Evolutionary conservation across 495 filamentous ascomycete genomes (phyloP).

Genomic region (Penicillium taxi): DNA sequence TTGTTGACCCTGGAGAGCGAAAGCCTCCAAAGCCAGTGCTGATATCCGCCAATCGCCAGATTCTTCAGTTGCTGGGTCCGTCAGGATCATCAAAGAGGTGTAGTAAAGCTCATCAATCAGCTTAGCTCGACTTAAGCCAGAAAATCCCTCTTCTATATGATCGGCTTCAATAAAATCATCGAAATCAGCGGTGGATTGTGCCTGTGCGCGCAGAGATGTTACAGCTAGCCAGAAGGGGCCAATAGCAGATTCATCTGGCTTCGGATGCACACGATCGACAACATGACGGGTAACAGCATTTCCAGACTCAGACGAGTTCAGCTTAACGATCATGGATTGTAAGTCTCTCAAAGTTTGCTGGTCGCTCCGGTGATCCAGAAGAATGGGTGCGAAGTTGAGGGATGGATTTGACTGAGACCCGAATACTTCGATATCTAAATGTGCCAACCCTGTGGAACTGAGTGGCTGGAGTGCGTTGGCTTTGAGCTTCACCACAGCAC

Average conservation of each 20-base stretch:
- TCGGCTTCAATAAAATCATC: conserved; percentile 57
- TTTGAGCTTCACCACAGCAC: conserved; percentile 28
- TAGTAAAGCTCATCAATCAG: conserved; percentile 75
- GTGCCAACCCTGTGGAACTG: conserved; percentile 5
- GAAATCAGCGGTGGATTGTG: conserved; percentile 41
- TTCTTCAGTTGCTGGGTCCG: conserved; percentile 38
- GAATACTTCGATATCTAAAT: conserved; percentile 21
- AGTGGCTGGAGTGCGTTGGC: conserved; percentile 24
- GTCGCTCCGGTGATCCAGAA: conserved; percentile 57
- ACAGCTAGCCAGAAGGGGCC: conserved; percentile 79
- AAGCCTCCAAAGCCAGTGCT: conserved; percentile 65
- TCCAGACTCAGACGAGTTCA: conserved; percentile 35
- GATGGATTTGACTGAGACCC: conserved; percentile 13
- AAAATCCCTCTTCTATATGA: conserved; percentile 24
- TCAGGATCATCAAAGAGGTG: conserved; percentile 59
- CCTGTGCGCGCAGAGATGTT: conserved; percentile 52
- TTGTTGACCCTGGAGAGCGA: conserved; percentile 63
- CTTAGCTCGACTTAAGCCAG: conserved; percentile 39
- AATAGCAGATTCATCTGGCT: conserved; percentile 47
- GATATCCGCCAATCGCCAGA: conserved; percentile 59
- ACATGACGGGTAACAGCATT: conserved; percentile 47
- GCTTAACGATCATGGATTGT: conserved; percentile 32
- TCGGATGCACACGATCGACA: conserved; percentile 49
- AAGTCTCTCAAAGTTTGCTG: conserved; percentile 49
- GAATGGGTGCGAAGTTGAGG: conserved; percentile 39